Evolutionary conservation across 345 rosid species (phyloP), one percentile per base, ranked within the genome.

Genomic region (Noccaea bulbosa): DNA sequence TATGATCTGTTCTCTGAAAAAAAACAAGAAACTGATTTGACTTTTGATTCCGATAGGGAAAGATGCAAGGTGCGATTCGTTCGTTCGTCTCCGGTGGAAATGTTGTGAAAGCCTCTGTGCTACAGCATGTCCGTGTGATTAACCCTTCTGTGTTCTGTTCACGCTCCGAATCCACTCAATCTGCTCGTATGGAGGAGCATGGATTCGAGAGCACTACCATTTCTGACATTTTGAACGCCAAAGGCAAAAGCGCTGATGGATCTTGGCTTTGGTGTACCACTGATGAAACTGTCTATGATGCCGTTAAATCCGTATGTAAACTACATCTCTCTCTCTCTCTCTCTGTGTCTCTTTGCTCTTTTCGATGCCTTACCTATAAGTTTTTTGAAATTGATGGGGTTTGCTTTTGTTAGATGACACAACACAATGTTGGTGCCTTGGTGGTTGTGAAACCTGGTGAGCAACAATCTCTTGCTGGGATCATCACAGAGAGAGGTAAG

Each of bases 261-360:
- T 94, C 99, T 69, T 91, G 99, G 99, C 95, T 94, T 74, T 94
- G 99, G 99, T 94, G 99, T 86, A 85, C 96, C 2, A 91, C 90
- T 3, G 87, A 91, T 60, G 99, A 94, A 75, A 22, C 84, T 40
- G 97, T 94, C 33, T 91, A 91, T 57, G 93, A 94, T 53, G 99
- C 96, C 72, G 99, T 94, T 44, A 82, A 94, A 83, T 86, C 99
- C 82, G 99, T 94, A 85, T 43, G 87, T 24, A 12, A 15, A 11
- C 27, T 7, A n/a, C 40, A 7, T 45, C 3, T 7, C 6, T 62
- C 24, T 24, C 11, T 27, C 30, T 27, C 30, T 24, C 30, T 24
- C 22, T 20, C 22, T 20, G 2, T 20, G 2, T 20, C 22, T 20
- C n/a, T n/a, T n/a, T n/a, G 24, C 24, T 2, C 24, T 22, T 22